These are phyloP conservation scores for Neonectria coccinea DNA, from an alignment of 2,329 filamentous ascomycete species.

Conservation along the genomic window DNA sequence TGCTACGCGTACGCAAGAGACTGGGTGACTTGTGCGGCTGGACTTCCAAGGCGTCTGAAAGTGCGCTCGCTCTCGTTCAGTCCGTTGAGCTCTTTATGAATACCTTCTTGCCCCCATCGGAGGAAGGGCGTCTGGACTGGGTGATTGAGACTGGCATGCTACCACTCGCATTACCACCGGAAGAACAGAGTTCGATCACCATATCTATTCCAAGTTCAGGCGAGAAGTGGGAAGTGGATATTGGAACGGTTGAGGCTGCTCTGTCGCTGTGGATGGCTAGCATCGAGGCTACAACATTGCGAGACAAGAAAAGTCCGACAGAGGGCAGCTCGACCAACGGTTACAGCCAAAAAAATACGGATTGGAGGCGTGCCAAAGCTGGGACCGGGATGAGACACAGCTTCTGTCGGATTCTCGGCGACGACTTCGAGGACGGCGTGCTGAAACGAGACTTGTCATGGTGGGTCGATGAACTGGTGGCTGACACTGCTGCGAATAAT, in stretches of 20 bases:
- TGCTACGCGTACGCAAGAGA: too few relatives aligned
- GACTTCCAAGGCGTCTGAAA: not conserved
- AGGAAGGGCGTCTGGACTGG: too few relatives aligned
- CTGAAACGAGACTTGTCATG: constrained; percentile 10
- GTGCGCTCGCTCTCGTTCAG: not conserved
- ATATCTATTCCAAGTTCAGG: not conserved
- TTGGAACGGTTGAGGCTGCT: constrained; percentile 2
- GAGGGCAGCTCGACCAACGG: too few relatives aligned
- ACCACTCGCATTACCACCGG: too few relatives aligned
- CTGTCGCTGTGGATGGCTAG: constrained; percentile 11
- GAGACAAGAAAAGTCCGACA: too few relatives aligned
- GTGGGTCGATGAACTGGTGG: not conserved
- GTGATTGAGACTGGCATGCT: too few relatives aligned
- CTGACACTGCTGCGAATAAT: too few relatives aligned
- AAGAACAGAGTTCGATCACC: too few relatives aligned
- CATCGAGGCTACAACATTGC: not conserved
- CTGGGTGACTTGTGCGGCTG: too few relatives aligned
- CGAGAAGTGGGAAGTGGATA: not conserved
- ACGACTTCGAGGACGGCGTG: not conserved
- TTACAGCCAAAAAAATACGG: too few relatives aligned
- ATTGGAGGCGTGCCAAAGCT: constrained; percentile 8
- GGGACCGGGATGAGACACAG: not conserved
- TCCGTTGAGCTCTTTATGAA: not conserved
- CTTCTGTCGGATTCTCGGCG: not conserved
- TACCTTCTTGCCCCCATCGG: not conserved